phyloP scores from a whole-genome alignment of 2,329 filamentous ascomycete species.

The Lachnellula subtilissima region DNA sequence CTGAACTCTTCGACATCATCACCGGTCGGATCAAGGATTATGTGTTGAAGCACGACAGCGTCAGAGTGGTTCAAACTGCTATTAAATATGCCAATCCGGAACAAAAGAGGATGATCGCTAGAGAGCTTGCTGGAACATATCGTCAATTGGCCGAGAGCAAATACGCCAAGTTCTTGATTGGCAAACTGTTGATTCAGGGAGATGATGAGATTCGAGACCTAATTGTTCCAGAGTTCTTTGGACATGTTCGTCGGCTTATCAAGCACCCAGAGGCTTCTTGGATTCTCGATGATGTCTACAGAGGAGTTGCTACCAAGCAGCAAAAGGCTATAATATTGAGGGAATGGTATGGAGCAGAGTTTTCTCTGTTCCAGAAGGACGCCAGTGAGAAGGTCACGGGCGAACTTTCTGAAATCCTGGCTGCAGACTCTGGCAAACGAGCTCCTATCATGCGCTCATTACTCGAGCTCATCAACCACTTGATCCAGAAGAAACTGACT shows the following conservation, averaged over 20 bases:
- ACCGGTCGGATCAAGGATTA: constrained; percentile 91
- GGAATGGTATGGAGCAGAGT: constrained; percentile 97
- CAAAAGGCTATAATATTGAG: constrained; percentile 82
- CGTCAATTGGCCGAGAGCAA: constrained; percentile 83
- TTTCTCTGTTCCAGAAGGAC: constrained; percentile 68
- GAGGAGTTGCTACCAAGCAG: constrained; percentile 75
- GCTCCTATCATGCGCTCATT: constrained; percentile 81
- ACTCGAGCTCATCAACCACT: constrained; percentile 79
- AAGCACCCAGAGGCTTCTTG: constrained; percentile 95
- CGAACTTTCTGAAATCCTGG: constrained; percentile 71
- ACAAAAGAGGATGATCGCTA: constrained; percentile 80
- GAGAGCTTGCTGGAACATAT: constrained; percentile 81
- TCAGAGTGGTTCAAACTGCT: constrained; percentile 93
- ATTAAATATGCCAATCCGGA: constrained; percentile 89
- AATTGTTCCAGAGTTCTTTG: constrained; percentile 92
- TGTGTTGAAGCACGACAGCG: constrained; percentile 96
- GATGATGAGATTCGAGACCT: constrained; percentile 81
- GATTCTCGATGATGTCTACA: constrained; percentile 97
- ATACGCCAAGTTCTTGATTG: constrained; percentile 96
- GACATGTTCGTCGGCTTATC: constrained; percentile 85
- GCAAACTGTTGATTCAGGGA: constrained; percentile 90
- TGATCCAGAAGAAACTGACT: constrained; percentile 94
- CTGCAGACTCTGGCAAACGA: constrained; percentile 76
- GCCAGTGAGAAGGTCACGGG: constrained; percentile 43
- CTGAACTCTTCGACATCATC: constrained; percentile 87